phyloP scores from a whole-genome alignment of 2,329 filamentous ascomycete species.

The Bipolaris oryzae region DNA sequence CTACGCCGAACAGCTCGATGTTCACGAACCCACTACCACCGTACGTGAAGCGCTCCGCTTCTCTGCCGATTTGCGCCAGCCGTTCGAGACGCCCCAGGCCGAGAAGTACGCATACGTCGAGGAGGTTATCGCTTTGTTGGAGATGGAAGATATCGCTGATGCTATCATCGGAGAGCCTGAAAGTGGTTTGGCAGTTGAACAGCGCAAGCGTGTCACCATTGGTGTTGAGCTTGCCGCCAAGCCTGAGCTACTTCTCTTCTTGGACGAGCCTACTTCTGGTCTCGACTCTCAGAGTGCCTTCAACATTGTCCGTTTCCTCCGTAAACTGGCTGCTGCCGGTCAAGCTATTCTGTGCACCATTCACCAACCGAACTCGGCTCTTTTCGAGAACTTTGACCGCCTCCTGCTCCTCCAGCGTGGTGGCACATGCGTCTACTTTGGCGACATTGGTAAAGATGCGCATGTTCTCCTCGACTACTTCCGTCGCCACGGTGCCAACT shows the following conservation, averaged over 20 bases:
- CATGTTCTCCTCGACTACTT: slow-evolving; percentile 67
- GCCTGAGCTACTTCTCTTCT: slow-evolving; percentile 75
- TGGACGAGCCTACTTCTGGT: slow-evolving; percentile 79
- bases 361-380: slow-evolving; percentile 83
- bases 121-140: slow-evolving; percentile 67
- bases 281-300: slow-evolving; percentile 75
- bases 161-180: slow-evolving; percentile 68
- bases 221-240: slow-evolving; percentile 67
- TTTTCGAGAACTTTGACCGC: slow-evolving; percentile 88
- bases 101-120: slow-evolving; percentile 72
- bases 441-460: slow-evolving; percentile 79
- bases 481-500: slow-evolving; percentile 62
- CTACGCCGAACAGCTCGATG: slow-evolving; percentile 70
- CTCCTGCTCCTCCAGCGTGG: slow-evolving; percentile 78
- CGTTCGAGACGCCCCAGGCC: slow-evolving; percentile 60
- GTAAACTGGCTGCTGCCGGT: slow-evolving; percentile 76
- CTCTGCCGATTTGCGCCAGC: slow-evolving; percentile 67
- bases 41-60: slow-evolving; percentile 71
- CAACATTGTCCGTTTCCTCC: slow-evolving; percentile 79
- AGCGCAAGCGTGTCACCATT: slow-evolving; percentile 66
- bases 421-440: slow-evolving; percentile 84
- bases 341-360: slow-evolving; percentile 92
- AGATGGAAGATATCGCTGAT: slow-evolving; percentile 70
- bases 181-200: slow-evolving; percentile 67
- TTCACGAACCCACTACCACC: slow-evolving; percentile 66